Conservation (phyloP, 2,329 filamentous ascomycete genomes). For the Madurella fahalii region DNA sequence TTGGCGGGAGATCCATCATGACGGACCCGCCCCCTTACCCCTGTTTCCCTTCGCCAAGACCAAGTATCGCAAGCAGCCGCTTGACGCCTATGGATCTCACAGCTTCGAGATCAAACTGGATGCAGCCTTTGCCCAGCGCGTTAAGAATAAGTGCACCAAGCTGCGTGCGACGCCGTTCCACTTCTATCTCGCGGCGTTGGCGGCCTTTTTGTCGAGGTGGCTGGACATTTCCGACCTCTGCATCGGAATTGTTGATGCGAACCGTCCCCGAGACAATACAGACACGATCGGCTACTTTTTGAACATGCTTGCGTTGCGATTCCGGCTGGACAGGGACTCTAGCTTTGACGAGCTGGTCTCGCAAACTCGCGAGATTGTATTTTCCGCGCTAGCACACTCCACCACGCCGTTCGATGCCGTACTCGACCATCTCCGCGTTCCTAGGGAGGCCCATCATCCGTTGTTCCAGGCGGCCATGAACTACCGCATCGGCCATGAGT, state of each 20-base stretch:
- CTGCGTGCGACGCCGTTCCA: neutral
- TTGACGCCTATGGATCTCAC: slow-evolving; percentile 12
- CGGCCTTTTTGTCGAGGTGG: slow-evolving; percentile 29
- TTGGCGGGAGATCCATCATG: neutral
- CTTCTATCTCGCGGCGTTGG: slow-evolving; percentile 33
- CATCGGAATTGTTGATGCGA: slow-evolving; percentile 39
- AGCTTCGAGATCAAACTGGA: slow-evolving; percentile 1
- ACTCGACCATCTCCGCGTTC: neutral
- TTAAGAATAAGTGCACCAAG: slow-evolving; percentile 15
- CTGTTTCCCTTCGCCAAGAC: slow-evolving; percentile 24
- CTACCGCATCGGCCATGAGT: slow-evolving; percentile 13
- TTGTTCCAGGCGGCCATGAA: neutral
- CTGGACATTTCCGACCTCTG: slow-evolving; percentile 30
- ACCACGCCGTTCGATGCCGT: neutral
- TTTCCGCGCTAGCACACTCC: neutral
- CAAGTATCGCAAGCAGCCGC: slow-evolving; percentile 13
- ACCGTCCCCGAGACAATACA: slow-evolving; percentile 27
- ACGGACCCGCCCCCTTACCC: slow-evolving; percentile 25
- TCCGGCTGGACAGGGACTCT: neutral
- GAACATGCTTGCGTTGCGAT: slow-evolving; percentile 37
- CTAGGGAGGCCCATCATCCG: neutral
- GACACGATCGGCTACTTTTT: slow-evolving; percentile 36
- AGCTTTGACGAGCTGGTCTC: neutral
- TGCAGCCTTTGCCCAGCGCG: neutral
- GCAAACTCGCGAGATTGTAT: neutral